A percentile compares a stretch with the other conserved stretches of the same genome.
phyloP scores from a whole-genome alignment of 306 rosid species.

The Quercus parvula region DNA sequence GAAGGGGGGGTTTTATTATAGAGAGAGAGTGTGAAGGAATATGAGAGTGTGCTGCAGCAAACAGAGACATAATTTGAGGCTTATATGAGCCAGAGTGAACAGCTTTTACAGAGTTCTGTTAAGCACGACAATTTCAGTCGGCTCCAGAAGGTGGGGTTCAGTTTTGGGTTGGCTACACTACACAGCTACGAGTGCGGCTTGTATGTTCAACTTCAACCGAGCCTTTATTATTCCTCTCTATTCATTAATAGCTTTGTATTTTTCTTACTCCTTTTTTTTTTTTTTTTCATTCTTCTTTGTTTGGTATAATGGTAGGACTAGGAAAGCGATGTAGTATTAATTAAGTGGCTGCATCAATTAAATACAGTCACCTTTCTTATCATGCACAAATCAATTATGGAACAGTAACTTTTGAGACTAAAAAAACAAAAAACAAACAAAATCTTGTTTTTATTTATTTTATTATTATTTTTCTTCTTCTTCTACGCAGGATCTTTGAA shows the following conservation, averaged over 20 bases:
- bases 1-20: constrained; percentile 32
- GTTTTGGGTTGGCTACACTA: constrained; percentile 34
- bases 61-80: constrained; percentile 50
- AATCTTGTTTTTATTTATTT: too few species aligned
- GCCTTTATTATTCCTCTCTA: background rate
- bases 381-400: too few species aligned
- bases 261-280: background rate
- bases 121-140: constrained; percentile 77
- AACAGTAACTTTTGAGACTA: too few species aligned
- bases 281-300: background rate
- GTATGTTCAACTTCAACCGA: background rate
- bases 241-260: background rate
- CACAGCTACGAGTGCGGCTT: constrained; percentile 30
- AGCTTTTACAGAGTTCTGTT: constrained; percentile 71
- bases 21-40: constrained; percentile 32
- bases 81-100: constrained; percentile 56
- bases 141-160: constrained; percentile 27
- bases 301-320: too few species aligned
- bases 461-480: too few species aligned
- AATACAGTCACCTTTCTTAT: too few species aligned
- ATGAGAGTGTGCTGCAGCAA: constrained; percentile 20
- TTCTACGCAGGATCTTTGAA: too few species aligned
- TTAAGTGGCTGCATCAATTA: too few species aligned
- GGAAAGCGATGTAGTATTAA: too few species aligned
- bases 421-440: too few species aligned